Evolutionary conservation across 2,329 filamentous ascomycete species (phyloP).

Genomic region (Xylariaceae sp.): DNA sequence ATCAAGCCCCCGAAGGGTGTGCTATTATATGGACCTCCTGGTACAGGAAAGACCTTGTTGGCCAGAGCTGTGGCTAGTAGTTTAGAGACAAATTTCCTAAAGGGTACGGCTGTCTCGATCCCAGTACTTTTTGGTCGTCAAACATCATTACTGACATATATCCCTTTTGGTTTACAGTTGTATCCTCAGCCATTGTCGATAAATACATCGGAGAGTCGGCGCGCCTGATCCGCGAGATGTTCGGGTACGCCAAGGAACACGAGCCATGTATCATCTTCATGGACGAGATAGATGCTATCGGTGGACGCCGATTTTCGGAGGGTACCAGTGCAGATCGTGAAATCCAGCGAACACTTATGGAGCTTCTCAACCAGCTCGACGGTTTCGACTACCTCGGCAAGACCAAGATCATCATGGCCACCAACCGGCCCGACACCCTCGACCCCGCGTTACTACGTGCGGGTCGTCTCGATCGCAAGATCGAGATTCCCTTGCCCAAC

Average conservation of each 20-base stretch:
- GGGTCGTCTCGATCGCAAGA: slow-evolving; percentile 91
- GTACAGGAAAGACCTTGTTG: slow-evolving; percentile 92
- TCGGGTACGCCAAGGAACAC: slow-evolving; percentile 98
- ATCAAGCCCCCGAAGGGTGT: slow-evolving; percentile 99
- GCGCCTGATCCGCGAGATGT: slow-evolving; percentile 97
- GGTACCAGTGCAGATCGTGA: slow-evolving; percentile 96
- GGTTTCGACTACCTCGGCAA: slow-evolving; percentile 99
- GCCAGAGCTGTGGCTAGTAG: slow-evolving; percentile 94
- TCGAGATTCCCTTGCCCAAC: slow-evolving; percentile 95
- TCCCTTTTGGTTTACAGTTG: slow-evolving; percentile 52
- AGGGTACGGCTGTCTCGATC: slow-evolving; percentile 54
- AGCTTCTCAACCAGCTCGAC: slow-evolving; percentile 95
- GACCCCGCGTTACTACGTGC: slow-evolving; percentile 90
- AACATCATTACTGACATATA: slow-evolving; percentile 15
- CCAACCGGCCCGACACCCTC: slow-evolving; percentile 92
- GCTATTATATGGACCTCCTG: slow-evolving; percentile 88
- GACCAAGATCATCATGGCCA: slow-evolving; percentile 99
- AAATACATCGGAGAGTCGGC: slow-evolving; percentile 99
- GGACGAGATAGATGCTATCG: slow-evolving; percentile 99
- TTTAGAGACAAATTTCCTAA: slow-evolving; percentile 96
- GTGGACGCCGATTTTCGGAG: slow-evolving; percentile 92
- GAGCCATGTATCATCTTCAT: slow-evolving; percentile 99
- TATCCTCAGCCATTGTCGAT: slow-evolving; percentile 97
- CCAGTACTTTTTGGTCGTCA: background rate
- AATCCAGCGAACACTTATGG: slow-evolving; percentile 97